Evolutionary conservation across 73 alveolate genomes (phyloP).

Genomic region (Paramecium pentaurelia): DNA sequence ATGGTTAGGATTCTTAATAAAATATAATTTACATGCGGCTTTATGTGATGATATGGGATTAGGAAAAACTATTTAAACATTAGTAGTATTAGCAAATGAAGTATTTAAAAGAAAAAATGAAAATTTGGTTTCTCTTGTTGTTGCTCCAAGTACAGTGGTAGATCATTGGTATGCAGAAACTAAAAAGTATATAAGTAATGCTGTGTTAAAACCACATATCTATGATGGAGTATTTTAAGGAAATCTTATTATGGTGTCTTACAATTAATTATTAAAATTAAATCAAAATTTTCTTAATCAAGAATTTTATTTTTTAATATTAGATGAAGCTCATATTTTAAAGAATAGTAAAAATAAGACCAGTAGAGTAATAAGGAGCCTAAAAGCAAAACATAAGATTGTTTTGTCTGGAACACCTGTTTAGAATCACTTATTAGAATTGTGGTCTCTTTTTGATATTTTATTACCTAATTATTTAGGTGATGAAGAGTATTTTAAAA

Average conservation of each 20-base stretch:
- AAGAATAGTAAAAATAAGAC: slow-evolving; percentile 90
- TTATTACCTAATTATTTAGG: slow-evolving; percentile 99
- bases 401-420: slow-evolving; percentile 99
- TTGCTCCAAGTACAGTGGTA: slow-evolving; percentile 95
- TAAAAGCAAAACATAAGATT: slow-evolving; percentile 88
- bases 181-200: slow-evolving; percentile 83
- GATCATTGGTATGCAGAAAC: slow-evolving; percentile 96
- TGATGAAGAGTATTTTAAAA: slow-evolving; percentile 90
- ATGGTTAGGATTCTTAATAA: slow-evolving; percentile 94
- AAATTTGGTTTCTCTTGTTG: slow-evolving; percentile 76
- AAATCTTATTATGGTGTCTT: background rate
- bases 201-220: slow-evolving; percentile 70
- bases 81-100: slow-evolving; percentile 85
- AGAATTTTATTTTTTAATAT: slow-evolving; percentile 83
- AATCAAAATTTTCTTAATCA: slow-evolving; percentile 62
- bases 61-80: slow-evolving; percentile 93
- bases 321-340: slow-evolving; percentile 97
- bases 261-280: slow-evolving; percentile 44
- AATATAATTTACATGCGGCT: slow-evolving; percentile 91
- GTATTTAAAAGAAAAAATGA: slow-evolving; percentile 60
- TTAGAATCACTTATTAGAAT: slow-evolving; percentile 96
- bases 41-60: slow-evolving; percentile 99
- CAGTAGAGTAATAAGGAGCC: slow-evolving; percentile 77
- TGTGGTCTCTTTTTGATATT: slow-evolving; percentile 99
- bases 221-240: slow-evolving; percentile 56